Percentiles rank a stretch among this genome's conserved stretches.
phyloP scores from a whole-genome alignment of 805 yeast genomes.

The Saturnispora quitensis region DNA sequence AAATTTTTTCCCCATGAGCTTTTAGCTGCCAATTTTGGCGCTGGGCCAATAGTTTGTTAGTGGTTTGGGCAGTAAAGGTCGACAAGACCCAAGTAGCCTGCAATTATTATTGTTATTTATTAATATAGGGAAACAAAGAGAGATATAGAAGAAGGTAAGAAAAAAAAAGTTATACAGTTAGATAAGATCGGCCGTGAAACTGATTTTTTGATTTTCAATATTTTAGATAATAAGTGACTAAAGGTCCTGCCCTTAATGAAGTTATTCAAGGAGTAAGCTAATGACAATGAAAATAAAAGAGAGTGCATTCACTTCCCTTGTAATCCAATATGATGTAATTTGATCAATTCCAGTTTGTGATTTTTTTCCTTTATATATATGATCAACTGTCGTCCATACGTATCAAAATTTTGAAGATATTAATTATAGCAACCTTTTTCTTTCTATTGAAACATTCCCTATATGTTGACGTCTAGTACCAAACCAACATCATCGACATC shows the following conservation, averaged over 20 bases:
- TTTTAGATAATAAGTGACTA: not conserved
- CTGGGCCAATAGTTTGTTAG: not conserved
- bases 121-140: not conserved
- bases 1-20: not conserved
- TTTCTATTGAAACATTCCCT: constrained; percentile 1
- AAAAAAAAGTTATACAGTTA: not conserved
- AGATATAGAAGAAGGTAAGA: not conserved
- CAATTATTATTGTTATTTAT: not conserved
- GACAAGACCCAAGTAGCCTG: not conserved
- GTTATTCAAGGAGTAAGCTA: not conserved
- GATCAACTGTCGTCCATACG: not conserved
- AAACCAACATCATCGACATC: constrained; percentile 77
- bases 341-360: not conserved
- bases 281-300: not conserved
- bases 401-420: no score
- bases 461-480: constrained; percentile 69
- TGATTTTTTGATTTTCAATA: not conserved
- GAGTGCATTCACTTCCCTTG: not conserved
- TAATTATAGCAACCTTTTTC: no score
- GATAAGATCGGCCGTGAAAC: not conserved
- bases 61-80: not conserved
- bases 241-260: not conserved
- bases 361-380: no score
- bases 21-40: not conserved
- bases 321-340: not conserved